Conservation (phyloP, 2,329 filamentous ascomycete species). For the Phialemoniopsis sp. region DNA sequence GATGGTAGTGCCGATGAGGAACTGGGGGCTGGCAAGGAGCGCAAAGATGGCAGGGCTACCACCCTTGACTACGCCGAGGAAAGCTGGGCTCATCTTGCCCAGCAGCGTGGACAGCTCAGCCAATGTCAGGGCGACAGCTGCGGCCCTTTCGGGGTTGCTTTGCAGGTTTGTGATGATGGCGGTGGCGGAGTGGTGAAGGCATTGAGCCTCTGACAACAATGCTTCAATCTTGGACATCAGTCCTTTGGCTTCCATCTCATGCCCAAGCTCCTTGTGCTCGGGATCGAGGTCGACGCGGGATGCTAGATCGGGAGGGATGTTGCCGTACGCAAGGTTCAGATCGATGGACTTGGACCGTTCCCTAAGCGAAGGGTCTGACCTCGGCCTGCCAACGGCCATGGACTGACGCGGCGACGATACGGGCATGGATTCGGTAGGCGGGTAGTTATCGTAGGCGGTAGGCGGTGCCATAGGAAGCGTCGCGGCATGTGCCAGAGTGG, state of each 20-base stretch:
- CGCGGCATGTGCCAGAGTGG: slow-evolving; percentile 25
- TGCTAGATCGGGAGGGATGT: slow-evolving; percentile 66
- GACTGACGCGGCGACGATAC: slow-evolving; percentile 16
- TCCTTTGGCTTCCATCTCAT: slow-evolving; percentile 31
- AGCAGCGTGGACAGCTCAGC: slow-evolving; percentile 84
- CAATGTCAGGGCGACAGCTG: slow-evolving; percentile 86
- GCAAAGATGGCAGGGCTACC: slow-evolving; percentile 83
- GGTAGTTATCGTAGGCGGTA: neutral
- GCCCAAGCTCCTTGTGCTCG: slow-evolving; percentile 13
- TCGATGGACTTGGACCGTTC: slow-evolving; percentile 58
- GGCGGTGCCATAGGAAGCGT: slow-evolving; percentile 15
- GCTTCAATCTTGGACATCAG: slow-evolving; percentile 73
- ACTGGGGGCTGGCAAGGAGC: slow-evolving; percentile 84
- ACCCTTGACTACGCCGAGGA: slow-evolving; percentile 70
- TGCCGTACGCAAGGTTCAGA: slow-evolving; percentile 89
- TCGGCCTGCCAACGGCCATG: slow-evolving; percentile 27
- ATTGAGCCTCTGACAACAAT: slow-evolving; percentile 82
- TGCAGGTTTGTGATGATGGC: slow-evolving; percentile 74
- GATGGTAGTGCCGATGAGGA: slow-evolving; percentile 86
- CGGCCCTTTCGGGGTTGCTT: slow-evolving; percentile 77
- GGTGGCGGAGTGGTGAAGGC: slow-evolving; percentile 77
- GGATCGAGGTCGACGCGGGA: slow-evolving; percentile 40
- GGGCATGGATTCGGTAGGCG: slow-evolving; percentile 3
- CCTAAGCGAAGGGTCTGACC: slow-evolving; percentile 33
- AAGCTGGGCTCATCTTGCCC: slow-evolving; percentile 78